Percentiles rank a stretch among this genome's conserved stretches.
phyloP scores from a whole-genome alignment of 257 asterid species.

The Cynanchum wilfordii region DNA sequence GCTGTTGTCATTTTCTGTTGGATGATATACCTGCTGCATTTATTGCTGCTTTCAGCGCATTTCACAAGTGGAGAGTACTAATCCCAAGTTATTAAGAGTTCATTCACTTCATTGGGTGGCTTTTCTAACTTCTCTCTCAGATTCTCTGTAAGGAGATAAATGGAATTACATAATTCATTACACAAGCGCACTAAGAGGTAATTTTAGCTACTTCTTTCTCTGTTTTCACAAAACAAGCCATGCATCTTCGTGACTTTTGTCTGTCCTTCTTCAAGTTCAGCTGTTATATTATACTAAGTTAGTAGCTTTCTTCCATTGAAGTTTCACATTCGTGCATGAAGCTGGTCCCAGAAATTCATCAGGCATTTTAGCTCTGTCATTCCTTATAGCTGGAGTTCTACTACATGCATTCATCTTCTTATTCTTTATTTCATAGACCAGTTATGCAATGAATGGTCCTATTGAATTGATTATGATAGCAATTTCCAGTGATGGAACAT shows the following conservation, averaged over 20 bases:
- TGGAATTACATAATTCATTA: slow-evolving; percentile 11
- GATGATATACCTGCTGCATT: slow-evolving; percentile 48
- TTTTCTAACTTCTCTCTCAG: slow-evolving; percentile 2
- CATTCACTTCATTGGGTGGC: slow-evolving; percentile 3
- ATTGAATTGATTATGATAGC: neutral
- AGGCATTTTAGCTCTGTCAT: neutral
- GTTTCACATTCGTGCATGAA: neutral
- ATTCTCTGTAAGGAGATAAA: slow-evolving; percentile 12
- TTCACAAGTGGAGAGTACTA: slow-evolving; percentile 31
- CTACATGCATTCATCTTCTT: too few relatives aligned
- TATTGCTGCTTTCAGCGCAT: slow-evolving; percentile 34
- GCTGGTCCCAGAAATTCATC: too few relatives aligned
- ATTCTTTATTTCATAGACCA: neutral
- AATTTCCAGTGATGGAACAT: neutral
- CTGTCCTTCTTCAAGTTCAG: neutral
- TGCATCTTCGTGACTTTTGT: neutral
- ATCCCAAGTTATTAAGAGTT: slow-evolving; percentile 6
- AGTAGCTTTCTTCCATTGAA: neutral
- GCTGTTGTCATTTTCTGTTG: slow-evolving; percentile 43
- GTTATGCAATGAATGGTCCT: neutral
- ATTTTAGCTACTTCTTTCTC: neutral
- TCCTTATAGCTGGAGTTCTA: neutral
- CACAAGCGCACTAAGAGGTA: slow-evolving; percentile 27
- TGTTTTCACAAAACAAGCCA: slow-evolving; percentile 2
- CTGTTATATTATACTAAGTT: neutral